phyloP scores from a whole-genome alignment of 2,329 filamentous ascomycete genomes.

The Endoconidiophora polonica region DNA sequence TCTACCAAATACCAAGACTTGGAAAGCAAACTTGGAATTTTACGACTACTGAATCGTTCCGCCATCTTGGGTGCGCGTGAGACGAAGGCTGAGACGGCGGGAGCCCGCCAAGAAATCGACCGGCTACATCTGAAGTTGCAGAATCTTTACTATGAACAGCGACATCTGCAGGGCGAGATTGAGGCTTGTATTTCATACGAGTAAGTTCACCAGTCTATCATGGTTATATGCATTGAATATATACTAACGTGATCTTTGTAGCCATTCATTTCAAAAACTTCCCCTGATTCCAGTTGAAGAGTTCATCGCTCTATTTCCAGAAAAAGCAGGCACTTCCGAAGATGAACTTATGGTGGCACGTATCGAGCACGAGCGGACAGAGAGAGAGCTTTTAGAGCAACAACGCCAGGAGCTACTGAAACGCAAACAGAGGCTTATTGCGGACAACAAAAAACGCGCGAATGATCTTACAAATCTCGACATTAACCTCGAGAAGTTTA shows the following conservation, averaged over 20 bases:
- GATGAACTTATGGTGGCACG: constrained; percentile 75
- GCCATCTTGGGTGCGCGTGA: constrained; percentile 67
- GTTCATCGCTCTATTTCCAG: constrained; percentile 60
- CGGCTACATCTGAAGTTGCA: constrained; percentile 81
- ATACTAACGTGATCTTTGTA: constrained; percentile 20
- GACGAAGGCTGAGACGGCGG: constrained; percentile 72
- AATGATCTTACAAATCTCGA: constrained; percentile 85
- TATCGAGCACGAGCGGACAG: constrained; percentile 77
- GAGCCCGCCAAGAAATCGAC: constrained; percentile 82
- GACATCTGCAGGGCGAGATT: constrained; percentile 81
- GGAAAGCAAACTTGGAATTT: constrained; percentile 53
- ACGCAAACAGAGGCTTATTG: constrained; percentile 43
- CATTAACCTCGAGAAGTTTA: constrained; percentile 82
- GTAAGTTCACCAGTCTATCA: constrained; percentile 33
- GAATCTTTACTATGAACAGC: constrained; percentile 92
- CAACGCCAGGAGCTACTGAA: constrained; percentile 61
- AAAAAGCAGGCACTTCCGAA: constrained; percentile 55
- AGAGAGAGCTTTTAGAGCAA: constrained; percentile 72
- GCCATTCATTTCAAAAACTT: constrained; percentile 74
- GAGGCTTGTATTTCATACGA: constrained; percentile 79
- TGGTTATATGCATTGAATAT: not conserved
- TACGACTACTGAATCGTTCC: constrained; percentile 68
- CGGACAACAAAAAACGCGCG: constrained; percentile 77
- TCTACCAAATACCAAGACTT: constrained; percentile 5
- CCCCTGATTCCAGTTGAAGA: constrained; percentile 72